These are phyloP conservation scores for Trichoderma endophyticum DNA, from an alignment of 2,329 filamentous ascomycete genomes.

Conservation along the genomic window DNA sequence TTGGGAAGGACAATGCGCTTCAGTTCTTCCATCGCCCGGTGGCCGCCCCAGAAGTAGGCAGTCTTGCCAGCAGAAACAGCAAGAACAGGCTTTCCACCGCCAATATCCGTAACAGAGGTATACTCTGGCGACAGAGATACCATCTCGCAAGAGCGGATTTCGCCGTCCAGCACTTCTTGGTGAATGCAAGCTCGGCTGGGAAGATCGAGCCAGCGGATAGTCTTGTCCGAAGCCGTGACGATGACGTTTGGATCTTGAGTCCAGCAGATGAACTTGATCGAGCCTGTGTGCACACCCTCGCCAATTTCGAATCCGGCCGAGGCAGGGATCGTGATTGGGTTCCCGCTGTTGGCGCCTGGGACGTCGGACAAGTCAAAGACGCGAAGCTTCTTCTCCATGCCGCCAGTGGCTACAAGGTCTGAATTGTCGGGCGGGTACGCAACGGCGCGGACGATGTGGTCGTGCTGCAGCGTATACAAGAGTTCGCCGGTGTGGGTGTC, in stretches of 20 bases:
- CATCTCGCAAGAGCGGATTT: conserved; percentile 90
- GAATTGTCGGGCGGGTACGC: conserved; percentile 81
- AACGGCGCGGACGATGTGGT: conserved; percentile 91
- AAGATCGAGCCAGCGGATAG: conserved; percentile 91
- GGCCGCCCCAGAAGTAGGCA: conserved; percentile 86
- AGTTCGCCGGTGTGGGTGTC: conserved; percentile 92
- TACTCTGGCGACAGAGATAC: conserved; percentile 62
- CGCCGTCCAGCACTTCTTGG: conserved; percentile 74
- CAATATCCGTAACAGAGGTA: conserved; percentile 59
- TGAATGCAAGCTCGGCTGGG: conserved; percentile 71
- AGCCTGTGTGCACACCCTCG: conserved; percentile 74
- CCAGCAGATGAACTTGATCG: conserved; percentile 97
- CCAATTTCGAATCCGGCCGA: conserved; percentile 82
- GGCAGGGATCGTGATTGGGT: conserved; percentile 50
- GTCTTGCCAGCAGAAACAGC: conserved; percentile 92
- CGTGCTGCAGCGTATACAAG: conserved; percentile 80
- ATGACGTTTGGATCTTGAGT: conserved; percentile 82
- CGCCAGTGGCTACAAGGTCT: conserved; percentile 87
- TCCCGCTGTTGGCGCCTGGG: conserved; percentile 38
- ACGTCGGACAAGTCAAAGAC: conserved; percentile 80
- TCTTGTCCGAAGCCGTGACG: conserved; percentile 88
- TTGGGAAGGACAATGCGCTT: conserved; percentile 79
- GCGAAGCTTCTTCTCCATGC: conserved; percentile 93
- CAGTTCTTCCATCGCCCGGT: conserved; percentile 64
- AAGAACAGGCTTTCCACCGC: conserved; percentile 68